Evolutionary conservation across 352 stramenopile genomes (phyloP), one percentile per base, ranked within the genome.

Genomic region (Pythium apleroticum): DNA sequence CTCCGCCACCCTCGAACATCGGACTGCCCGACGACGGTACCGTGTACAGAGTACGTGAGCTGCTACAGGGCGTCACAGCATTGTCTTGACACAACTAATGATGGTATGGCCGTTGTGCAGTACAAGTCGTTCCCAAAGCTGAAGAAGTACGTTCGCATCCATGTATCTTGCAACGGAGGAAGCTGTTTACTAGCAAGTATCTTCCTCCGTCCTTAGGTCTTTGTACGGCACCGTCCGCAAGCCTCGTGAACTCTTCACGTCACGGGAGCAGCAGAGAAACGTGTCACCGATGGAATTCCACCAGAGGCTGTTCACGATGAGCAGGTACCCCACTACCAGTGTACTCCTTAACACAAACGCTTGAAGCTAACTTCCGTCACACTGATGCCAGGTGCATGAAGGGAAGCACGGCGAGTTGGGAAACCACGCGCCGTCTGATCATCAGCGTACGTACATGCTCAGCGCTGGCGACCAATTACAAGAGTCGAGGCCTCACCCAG

Each of bases 91-190:
- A 11, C 11, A 41, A 17, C 19, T 59, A 17, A 55, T 30, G 27
- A 22, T 27, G 8, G 1, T 39, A 11, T 50, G 39, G 63, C 20
- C 30, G 41, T 27, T 41, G 33, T 45, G 19, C 9, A 94, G 85
- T 94, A 94, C 72, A 90, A 91, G 46, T 69, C 78, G 10, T 94
- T 94, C 57, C 85, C 85, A 31, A 71, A 75, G 22, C 70, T 94
- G n/a, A 94, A 94, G 74, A 90, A 88, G 85, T 92, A 71, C 35
- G 24, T n/a, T n/a, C n/a, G n/a, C n/a, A n/a, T n/a, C n/a, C n/a
- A n/a, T n/a, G n/a, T n/a, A n/a, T n/a, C n/a, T n/a, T n/a, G n/a
- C n/a, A n/a, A n/a, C n/a, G n/a, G n/a, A n/a, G n/a, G n/a, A n/a
- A n/a, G n/a, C n/a, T n/a, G n/a, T n/a, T n/a, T n/a, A n/a, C n/a